Conservation (phyloP, 192 early-diverging fungal species). For the Backusella sp. region DNA sequence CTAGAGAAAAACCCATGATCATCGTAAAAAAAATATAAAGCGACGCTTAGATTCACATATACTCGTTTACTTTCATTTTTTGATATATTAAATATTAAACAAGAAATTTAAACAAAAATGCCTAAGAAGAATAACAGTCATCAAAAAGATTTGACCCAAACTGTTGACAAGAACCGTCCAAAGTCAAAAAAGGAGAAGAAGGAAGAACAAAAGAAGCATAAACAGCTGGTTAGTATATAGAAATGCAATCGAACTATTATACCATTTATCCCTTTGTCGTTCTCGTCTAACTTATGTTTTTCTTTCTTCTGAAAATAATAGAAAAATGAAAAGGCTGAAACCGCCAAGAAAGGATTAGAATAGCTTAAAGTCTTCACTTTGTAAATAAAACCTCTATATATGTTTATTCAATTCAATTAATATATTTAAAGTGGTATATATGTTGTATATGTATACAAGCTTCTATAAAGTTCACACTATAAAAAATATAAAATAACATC, state of each 20-base stretch:
- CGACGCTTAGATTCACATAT: background rate
- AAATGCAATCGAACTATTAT: background rate
- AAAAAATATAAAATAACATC: no score
- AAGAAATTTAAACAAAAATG: background rate
- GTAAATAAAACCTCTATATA: background rate
- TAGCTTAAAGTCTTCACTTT: background rate
- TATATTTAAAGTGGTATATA: background rate
- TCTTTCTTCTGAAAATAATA: background rate
- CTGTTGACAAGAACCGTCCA: constrained; percentile 21
- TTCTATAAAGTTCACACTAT: no score
- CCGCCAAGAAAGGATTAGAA: constrained; percentile 5
- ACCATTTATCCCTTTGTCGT: background rate
- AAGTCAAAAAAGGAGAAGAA: constrained; percentile 24
- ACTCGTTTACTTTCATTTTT: background rate
- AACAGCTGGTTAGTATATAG: background rate
- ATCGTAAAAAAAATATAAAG: background rate
- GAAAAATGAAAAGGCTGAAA: constrained; percentile 12
- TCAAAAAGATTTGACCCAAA: constrained; percentile 9
- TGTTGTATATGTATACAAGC: background rate
- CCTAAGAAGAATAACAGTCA: constrained; percentile 6
- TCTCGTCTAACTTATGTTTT: background rate
- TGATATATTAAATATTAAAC: background rate
- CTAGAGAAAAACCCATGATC: background rate
- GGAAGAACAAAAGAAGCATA: constrained; percentile 21
- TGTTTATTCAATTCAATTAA: background rate